A percentile compares a stretch with the other conserved stretches of the same genome.
phyloP scores from a whole-genome alignment of 129 eudicot species.

The Mikania micrantha region DNA sequence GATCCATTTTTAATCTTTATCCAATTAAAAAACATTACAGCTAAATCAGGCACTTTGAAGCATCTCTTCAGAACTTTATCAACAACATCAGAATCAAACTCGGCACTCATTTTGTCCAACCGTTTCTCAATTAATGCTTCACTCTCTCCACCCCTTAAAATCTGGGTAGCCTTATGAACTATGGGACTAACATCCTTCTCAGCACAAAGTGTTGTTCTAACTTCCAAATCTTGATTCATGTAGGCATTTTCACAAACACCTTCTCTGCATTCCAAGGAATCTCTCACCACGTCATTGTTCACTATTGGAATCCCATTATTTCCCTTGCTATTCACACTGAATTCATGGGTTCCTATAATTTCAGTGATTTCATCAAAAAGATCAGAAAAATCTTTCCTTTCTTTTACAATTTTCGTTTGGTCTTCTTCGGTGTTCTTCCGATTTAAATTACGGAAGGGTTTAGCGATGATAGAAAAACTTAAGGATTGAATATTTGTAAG shows the following conservation, averaged over 20 bases:
- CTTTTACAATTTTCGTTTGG: constrained; percentile 7
- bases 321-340: constrained; percentile 4
- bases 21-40: constrained; percentile 61
- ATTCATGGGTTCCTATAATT: constrained; percentile 51
- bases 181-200: constrained; percentile 46
- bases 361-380: constrained; percentile 61
- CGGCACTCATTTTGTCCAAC: constrained; percentile 36
- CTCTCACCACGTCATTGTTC: not conserved
- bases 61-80: constrained; percentile 77
- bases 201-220: constrained; percentile 4
- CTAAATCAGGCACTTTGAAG: constrained; percentile 69
- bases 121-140: constrained; percentile 43
- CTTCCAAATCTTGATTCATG: constrained; percentile 10
- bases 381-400: constrained; percentile 22
- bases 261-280: constrained; percentile 19
- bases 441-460: constrained; percentile 20
- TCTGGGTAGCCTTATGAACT: constrained; percentile 49
- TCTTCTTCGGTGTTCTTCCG: constrained; percentile 21
- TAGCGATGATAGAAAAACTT: constrained; percentile 12
- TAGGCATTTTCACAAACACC: constrained; percentile 65
- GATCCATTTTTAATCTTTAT: constrained; percentile 35
- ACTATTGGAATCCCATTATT: constrained; percentile 15
- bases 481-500: constrained; percentile 21
- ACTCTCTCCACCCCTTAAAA: constrained; percentile 43
- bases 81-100: constrained; percentile 47